These are phyloP conservation scores for Chlorella vulgaris DNA, from an alignment of 139 green algal species.

Conservation along the genomic window DNA sequence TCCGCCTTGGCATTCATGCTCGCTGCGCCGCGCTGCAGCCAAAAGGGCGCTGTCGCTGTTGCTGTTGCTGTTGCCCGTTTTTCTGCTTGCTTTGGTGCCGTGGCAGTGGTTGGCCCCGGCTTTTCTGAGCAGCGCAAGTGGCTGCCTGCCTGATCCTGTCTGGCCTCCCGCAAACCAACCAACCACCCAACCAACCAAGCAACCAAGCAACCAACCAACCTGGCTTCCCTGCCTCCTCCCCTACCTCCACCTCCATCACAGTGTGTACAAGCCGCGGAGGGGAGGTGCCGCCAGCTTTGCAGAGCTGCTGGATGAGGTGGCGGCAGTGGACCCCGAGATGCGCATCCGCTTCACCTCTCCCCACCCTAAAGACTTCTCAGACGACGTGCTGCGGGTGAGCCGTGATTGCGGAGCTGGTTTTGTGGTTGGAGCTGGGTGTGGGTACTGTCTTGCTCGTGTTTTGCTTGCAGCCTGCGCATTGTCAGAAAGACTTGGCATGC, in stretches of 20 bases:
- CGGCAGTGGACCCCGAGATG: constrained; percentile 81
- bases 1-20: not conserved
- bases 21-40: no score
- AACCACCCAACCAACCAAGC: no score
- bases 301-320: constrained; percentile 76
- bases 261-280: constrained; percentile 78
- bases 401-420: not conserved
- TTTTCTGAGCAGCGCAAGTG: no score
- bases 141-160: no score
- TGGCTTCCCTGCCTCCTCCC: not conserved
- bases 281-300: constrained; percentile 74
- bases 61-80: not conserved
- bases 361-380: constrained; percentile 88
- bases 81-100: not conserved
- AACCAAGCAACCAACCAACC: not conserved
- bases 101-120: not conserved
- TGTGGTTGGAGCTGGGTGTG: not conserved
- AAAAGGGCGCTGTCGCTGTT: no score
- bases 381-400: constrained; percentile 70
- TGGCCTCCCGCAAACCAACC: no score
- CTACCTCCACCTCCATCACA: not conserved
- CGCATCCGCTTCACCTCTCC: constrained; percentile 91
- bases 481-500: no score
- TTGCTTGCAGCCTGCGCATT: no score
- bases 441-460: no score